phyloP scores from a whole-genome alignment of 345 rosid species.

The Linum lewisii region DNA sequence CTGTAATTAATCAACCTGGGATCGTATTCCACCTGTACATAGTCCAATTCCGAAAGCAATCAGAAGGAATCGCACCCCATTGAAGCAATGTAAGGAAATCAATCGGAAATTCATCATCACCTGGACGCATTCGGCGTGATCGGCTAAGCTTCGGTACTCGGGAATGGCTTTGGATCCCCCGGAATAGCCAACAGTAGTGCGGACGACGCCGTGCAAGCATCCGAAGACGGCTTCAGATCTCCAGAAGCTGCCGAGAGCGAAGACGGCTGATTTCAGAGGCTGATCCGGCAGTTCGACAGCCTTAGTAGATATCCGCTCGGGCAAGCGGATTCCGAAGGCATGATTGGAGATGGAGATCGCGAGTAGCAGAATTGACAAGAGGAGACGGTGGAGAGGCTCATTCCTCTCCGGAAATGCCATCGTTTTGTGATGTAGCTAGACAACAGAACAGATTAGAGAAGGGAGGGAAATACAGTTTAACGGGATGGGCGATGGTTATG shows the following conservation, averaged over 20 bases:
- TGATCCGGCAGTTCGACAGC: constrained; percentile 28
- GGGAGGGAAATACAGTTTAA: background rate
- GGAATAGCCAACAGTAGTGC: constrained; percentile 63
- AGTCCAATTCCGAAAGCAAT: constrained; percentile 4
- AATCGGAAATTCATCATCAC: constrained; percentile 15
- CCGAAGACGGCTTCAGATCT: constrained; percentile 92
- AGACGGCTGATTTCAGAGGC: constrained; percentile 49
- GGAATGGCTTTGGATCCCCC: constrained; percentile 75
- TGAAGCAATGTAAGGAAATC: background rate
- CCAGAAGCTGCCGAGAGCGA: constrained; percentile 94
- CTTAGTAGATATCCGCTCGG: constrained; percentile 38
- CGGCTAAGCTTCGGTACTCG: constrained; percentile 64
- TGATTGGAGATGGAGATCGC: constrained; percentile 20
- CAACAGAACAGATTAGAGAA: too few relatives aligned
- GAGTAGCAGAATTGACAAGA: constrained; percentile 14
- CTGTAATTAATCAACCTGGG: constrained; percentile 47
- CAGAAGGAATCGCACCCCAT: background rate
- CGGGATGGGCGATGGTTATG: constrained; percentile 12
- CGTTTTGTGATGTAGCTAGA: too few relatives aligned
- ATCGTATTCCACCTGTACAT: constrained; percentile 74
- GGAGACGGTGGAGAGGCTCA: constrained; percentile 3
- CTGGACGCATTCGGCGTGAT: constrained; percentile 89
- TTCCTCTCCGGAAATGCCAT: constrained; percentile 28
- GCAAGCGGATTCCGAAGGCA: constrained; percentile 45
- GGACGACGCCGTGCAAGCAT: constrained; percentile 67